Evolutionary conservation across 805 yeast genomes (phyloP).

Genomic region (Kuraishia ogatae): DNA sequence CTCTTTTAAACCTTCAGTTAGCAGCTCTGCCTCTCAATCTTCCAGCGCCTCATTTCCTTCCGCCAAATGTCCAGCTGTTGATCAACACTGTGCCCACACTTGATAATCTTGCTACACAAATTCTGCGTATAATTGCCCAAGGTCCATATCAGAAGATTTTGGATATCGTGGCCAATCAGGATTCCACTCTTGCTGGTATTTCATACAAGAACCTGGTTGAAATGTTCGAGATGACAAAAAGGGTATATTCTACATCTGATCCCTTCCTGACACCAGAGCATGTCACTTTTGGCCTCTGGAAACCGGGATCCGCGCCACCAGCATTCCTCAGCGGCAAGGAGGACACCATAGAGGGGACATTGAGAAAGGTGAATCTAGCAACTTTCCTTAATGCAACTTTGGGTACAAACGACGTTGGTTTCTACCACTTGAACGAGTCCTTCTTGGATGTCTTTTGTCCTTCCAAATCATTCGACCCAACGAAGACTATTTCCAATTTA

Average conservation of each 20-base stretch:
- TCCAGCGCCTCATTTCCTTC: slow-evolving; percentile 45
- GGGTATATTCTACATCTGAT: slow-evolving; percentile 56
- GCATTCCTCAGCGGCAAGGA: slow-evolving; percentile 50
- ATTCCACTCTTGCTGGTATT: slow-evolving; percentile 56
- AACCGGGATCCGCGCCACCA: slow-evolving; percentile 52
- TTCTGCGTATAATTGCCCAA: slow-evolving; percentile 60
- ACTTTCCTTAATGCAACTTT: slow-evolving; percentile 83
- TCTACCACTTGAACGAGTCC: slow-evolving; percentile 74
- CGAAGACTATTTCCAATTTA: slow-evolving; percentile 20
- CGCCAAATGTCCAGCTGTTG: slow-evolving; percentile 55
- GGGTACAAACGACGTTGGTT: slow-evolving; percentile 81
- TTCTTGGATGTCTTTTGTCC: slow-evolving; percentile 88
- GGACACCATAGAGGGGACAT: slow-evolving; percentile 51
- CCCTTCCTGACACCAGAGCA: slow-evolving; percentile 66
- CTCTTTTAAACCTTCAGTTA: slow-evolving; percentile 35
- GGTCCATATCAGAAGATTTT: slow-evolving; percentile 73
- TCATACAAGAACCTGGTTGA: slow-evolving; percentile 61
- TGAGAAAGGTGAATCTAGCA: slow-evolving; percentile 80
- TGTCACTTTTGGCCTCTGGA: slow-evolving; percentile 66
- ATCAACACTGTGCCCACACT: slow-evolving; percentile 66
- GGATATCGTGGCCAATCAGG: slow-evolving; percentile 57
- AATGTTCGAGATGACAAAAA: slow-evolving; percentile 68
- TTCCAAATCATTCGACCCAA: slow-evolving; percentile 44
- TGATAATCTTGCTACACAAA: slow-evolving; percentile 77
- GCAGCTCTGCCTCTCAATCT: slow-evolving; percentile 54